Base-by-base conservation (phyloP, 2,329 filamentous ascomycete genomes). In the Pseudogymnoascus sp. region DNA sequence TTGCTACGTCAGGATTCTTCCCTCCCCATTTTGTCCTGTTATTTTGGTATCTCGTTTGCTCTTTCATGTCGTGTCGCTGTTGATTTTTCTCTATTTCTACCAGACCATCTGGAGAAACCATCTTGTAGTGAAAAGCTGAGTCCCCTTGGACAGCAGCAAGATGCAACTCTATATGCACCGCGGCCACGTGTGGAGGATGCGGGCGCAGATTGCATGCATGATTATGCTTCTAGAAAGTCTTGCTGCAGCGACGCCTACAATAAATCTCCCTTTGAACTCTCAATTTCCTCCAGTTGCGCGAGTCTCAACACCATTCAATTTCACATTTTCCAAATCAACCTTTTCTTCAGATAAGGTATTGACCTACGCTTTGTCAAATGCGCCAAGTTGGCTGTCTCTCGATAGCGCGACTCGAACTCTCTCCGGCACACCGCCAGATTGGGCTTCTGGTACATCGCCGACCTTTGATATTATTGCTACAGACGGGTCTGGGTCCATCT, bases 201-300 rank as follows among this genome's bases (percentile, higher is more conserved):
- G 14, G 43, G 14, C 23, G 12, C 23, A 28, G 43, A 56, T n/a
- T 34, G 49, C 28, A 18, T 56, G 49, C 49, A 56, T 56, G 28
- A 56, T 56, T 18, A 34, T 56, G 28, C 25, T 56, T 56, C 49
- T 56, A 56, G 49, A 56, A 34, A n/a, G 49, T 56, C 5, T 56
- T 25, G 49, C 49, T 56, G 9, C 59, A 42, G 77, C 76, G 56
- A 70, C 70, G 64, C 73, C 76, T 66, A 70, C 67, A 63, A 71
- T 79, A 59, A 78, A 79, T 56, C 93, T 93, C 69, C 91, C 91
- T 0, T 81, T 96, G 74, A 96, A 95, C 75, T 87, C 90, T 2
- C 92, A 96, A 74, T 82, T 96, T 0, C 91, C 91, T 34, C 88
- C 88, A 3, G 88, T 93, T 62, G 91, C 90, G 18, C 83, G 89